Conservation (phyloP, 352 stramenopile species). For the Aphanomyces cochlioides region DNA sequence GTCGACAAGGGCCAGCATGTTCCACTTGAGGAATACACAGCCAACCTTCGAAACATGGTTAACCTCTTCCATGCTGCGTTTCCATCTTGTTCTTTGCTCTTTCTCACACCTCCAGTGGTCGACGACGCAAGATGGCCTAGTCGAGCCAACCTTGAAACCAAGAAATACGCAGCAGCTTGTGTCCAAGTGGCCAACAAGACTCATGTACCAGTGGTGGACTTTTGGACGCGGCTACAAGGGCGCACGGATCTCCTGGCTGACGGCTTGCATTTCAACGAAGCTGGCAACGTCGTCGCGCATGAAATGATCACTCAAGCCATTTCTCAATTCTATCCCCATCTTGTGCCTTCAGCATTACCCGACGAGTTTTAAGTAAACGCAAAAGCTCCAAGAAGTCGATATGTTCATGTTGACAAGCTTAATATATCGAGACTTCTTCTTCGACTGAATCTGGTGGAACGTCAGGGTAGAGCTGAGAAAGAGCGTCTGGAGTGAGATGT, state of each 20-base stretch:
- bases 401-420: no score
- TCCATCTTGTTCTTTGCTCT: constrained; percentile 13
- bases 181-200: background rate
- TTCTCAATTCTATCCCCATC: background rate
- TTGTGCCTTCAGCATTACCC: constrained; percentile 12
- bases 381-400: background rate
- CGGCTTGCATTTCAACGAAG: constrained; percentile 25
- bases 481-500: constrained; percentile 8
- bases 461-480: constrained; percentile 16
- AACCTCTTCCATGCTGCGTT: background rate
- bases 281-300: constrained; percentile 21
- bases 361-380: constrained; percentile 4
- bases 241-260: constrained; percentile 21
- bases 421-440: no score
- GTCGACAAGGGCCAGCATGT: background rate
- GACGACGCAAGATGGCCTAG: constrained; percentile 14
- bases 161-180: constrained; percentile 21
- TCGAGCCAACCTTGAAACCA: constrained; percentile 12
- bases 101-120: constrained; percentile 22
- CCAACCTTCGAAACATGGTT: constrained; percentile 12
- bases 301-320: constrained; percentile 23
- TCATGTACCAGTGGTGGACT: constrained; percentile 14
- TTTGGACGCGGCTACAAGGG: constrained; percentile 14
- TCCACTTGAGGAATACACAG: constrained; percentile 10
- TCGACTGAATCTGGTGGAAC: background rate